Evolutionary conservation across 805 yeast species (phyloP).

Genomic region (Wickerhamomyces chaumierensis): DNA sequence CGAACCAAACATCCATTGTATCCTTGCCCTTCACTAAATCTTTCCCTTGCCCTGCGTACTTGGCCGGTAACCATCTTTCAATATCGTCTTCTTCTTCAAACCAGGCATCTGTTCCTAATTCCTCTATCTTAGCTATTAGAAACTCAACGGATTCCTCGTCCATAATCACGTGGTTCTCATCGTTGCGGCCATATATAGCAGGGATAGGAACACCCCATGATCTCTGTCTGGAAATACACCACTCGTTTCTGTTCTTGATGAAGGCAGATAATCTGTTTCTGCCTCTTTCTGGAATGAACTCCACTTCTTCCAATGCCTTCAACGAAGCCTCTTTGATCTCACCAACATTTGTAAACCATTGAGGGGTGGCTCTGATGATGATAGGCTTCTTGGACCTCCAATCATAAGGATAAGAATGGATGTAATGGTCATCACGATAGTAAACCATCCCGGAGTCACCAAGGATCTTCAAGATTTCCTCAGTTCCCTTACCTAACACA

Average conservation of each 20-base stretch:
- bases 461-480: slow-evolving; percentile 32
- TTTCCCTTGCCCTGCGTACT: slow-evolving; percentile 28
- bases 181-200: slow-evolving; percentile 46
- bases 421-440: slow-evolving; percentile 36
- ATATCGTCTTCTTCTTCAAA: slow-evolving; percentile 44
- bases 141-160: slow-evolving; percentile 43
- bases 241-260: slow-evolving; percentile 69
- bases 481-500: slow-evolving; percentile 53
- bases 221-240: slow-evolving; percentile 97
- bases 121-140: slow-evolving; percentile 43
- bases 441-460: slow-evolving; percentile 32
- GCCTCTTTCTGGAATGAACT: slow-evolving; percentile 69
- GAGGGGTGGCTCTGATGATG: slow-evolving; percentile 91
- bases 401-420: slow-evolving; percentile 90
- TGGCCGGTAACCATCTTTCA: slow-evolving; percentile 64
- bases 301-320: slow-evolving; percentile 46
- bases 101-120: slow-evolving; percentile 73
- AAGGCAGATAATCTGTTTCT: slow-evolving; percentile 61
- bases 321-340: slow-evolving; percentile 55
- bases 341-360: slow-evolving; percentile 88
- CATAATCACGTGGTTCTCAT: slow-evolving; percentile 53
- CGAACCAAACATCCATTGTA: slow-evolving; percentile 99
- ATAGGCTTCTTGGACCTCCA: slow-evolving; percentile 96
- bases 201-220: slow-evolving; percentile 99
- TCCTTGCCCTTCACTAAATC: slow-evolving; percentile 61